Conservation (phyloP, 164 flowering plant species). For the Macadamia integrifolia region DNA sequence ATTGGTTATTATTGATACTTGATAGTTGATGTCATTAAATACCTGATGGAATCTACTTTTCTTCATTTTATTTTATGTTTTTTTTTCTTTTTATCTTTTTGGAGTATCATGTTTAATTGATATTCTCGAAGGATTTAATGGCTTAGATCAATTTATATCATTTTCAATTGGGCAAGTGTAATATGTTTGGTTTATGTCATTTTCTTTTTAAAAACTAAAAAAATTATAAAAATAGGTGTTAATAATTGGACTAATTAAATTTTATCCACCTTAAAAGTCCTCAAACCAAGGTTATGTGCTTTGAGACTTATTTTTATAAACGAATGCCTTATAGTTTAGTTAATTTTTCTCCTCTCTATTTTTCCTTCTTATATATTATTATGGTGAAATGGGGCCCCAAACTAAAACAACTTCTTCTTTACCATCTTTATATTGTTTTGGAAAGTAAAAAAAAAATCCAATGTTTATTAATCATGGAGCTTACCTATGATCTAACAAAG, state of each 20-base stretch:
- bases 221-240: background rate
- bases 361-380: background rate
- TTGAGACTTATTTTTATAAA: background rate
- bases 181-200: slow-evolving; percentile 15
- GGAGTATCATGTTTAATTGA: background rate
- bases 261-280: too few relatives aligned
- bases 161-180: slow-evolving; percentile 1
- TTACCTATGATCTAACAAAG: too few relatives aligned
- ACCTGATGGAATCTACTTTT: background rate
- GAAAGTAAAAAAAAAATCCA: too few relatives aligned
- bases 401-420: too few relatives aligned
- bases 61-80: background rate
- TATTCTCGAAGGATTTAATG: background rate
- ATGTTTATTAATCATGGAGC: too few relatives aligned
- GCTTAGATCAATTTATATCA: slow-evolving; percentile 6
- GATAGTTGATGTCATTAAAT: too few relatives aligned
- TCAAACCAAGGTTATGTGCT: too few relatives aligned
- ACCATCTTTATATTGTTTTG: too few relatives aligned
- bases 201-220: background rate
- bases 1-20: background rate
- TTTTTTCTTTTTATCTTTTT: background rate
- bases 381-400: background rate
- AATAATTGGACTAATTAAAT: background rate
- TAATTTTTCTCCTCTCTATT: background rate
- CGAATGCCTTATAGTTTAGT: background rate